Evolutionary conservation across 257 asterid genomes (phyloP).

Genomic region (Linderniella brevidens): DNA sequence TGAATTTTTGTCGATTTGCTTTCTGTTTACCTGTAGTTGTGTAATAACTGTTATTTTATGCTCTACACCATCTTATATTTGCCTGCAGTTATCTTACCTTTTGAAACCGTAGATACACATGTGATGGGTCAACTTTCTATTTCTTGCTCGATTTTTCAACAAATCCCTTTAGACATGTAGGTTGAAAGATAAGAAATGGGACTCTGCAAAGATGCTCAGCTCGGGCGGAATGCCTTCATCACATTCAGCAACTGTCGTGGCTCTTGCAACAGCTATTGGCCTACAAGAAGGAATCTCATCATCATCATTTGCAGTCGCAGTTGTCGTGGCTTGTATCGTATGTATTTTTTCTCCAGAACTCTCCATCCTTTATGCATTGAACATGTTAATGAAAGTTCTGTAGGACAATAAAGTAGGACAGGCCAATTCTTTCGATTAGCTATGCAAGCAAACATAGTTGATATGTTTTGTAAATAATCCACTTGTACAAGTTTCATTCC

Average conservation of each 20-base stretch:
- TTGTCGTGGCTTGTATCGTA: conserved; percentile 95
- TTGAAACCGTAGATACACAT: background rate
- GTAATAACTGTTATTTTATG: no score
- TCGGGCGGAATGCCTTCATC: conserved; percentile 99
- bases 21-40: no score
- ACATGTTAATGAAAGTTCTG: no score
- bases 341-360: conserved; percentile 73
- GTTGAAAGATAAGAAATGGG: conserved; percentile 92
- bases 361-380: conserved; percentile 28
- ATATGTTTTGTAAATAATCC: no score
- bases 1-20: no score
- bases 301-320: conserved; percentile 72
- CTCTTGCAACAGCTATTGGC: conserved; percentile 72
- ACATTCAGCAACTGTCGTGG: conserved; percentile 83
- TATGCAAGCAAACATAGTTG: no score
- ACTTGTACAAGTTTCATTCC: background rate
- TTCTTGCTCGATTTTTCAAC: conserved; percentile 34
- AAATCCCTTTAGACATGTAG: conserved; percentile 45
- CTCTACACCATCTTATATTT: no score
- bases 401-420: no score
- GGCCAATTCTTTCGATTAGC: no score
- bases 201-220: conserved; percentile 74
- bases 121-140: conserved; percentile 6
- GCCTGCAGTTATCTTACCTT: no score
- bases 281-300: conserved; percentile 67